These are phyloP conservation scores for Zhuliangozyma parablackwelliae DNA, from an alignment of 1,139 yeast genomes.

Conservation along the genomic window DNA sequence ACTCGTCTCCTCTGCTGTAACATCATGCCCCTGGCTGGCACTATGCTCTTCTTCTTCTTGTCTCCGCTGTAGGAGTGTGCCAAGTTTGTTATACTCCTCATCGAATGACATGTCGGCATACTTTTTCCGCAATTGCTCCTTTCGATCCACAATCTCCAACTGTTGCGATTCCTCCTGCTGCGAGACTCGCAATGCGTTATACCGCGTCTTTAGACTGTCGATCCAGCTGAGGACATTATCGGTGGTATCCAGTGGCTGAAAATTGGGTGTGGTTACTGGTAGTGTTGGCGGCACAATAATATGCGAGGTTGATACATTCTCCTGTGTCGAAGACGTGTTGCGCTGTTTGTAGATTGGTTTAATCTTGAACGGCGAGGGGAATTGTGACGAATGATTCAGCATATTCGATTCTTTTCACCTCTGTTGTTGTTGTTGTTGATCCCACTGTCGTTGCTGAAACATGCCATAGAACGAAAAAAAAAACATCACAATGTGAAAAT, in stretches of 20 bases:
- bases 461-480: too few relatives aligned
- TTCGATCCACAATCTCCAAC: conserved; percentile 1
- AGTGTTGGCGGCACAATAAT: too few relatives aligned
- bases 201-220: conserved; percentile 36
- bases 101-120: conserved; percentile 29
- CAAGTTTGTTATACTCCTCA: conserved; percentile 39
- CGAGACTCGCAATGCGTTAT: conserved; percentile 30
- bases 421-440: neutral
- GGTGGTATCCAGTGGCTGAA: neutral
- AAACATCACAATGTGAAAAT: too few relatives aligned
- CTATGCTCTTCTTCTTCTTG: conserved; percentile 8
- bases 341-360: conserved; percentile 4
- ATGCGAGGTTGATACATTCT: too few relatives aligned
- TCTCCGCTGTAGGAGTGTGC: conserved; percentile 20
- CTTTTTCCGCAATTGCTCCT: conserved; percentile 15
- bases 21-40: conserved; percentile 8
- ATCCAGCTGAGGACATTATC: conserved; percentile 53
- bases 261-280: too few relatives aligned
- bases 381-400: conserved; percentile 3
- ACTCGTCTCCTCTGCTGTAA: neutral
- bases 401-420: neutral
- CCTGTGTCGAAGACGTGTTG: too few relatives aligned
- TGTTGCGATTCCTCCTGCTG: conserved; percentile 25
- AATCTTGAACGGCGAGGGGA: conserved; percentile 14
- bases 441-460: too few relatives aligned